Conservation (phyloP, 768 basidiomycete species). For the Auriscalpium orientale region DNA sequence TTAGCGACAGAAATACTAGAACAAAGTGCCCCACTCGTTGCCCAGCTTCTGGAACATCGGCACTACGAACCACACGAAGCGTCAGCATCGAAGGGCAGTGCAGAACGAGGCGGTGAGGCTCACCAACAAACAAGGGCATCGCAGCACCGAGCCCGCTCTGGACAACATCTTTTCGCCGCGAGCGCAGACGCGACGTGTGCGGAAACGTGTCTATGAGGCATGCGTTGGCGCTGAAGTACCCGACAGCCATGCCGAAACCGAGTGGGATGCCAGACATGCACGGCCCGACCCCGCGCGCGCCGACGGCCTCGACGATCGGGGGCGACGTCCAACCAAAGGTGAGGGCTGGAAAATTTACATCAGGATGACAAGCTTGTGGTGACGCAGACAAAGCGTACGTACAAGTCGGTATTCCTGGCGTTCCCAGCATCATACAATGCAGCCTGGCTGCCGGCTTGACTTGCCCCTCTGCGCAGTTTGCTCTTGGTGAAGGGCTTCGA, state of each 20-base stretch:
- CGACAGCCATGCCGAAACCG: constrained; percentile 31
- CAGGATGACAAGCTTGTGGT: background rate
- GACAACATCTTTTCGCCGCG: constrained; percentile 30
- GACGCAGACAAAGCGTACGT: background rate
- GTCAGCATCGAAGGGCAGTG: background rate
- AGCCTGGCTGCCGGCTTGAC: constrained; percentile 35
- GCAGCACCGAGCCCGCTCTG: too few relatives aligned
- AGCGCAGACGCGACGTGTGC: constrained; percentile 48
- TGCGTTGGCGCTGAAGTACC: constrained; percentile 32
- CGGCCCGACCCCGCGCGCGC: constrained; percentile 31
- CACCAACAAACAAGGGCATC: constrained; percentile 26
- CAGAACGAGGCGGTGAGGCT: background rate
- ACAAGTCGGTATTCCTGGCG: constrained; percentile 27
- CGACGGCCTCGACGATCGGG: constrained; percentile 26
- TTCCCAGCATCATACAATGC: constrained; percentile 30
- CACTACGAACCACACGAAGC: background rate
- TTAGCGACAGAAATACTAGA: constrained; percentile 28
- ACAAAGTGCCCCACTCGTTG: constrained; percentile 30
- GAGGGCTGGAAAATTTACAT: constrained; percentile 18
- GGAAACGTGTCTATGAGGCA: constrained; percentile 56
- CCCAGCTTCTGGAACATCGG: constrained; percentile 34
- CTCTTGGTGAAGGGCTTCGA: constrained; percentile 27
- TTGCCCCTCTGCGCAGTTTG: constrained; percentile 26
- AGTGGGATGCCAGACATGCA: constrained; percentile 28
- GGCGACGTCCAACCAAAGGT: constrained; percentile 35